A percentile compares a stretch with the other conserved stretches of the same genome.
Conservation (phyloP, 192 early-diverging fungal species). For the Coemansia sp. region DNA sequence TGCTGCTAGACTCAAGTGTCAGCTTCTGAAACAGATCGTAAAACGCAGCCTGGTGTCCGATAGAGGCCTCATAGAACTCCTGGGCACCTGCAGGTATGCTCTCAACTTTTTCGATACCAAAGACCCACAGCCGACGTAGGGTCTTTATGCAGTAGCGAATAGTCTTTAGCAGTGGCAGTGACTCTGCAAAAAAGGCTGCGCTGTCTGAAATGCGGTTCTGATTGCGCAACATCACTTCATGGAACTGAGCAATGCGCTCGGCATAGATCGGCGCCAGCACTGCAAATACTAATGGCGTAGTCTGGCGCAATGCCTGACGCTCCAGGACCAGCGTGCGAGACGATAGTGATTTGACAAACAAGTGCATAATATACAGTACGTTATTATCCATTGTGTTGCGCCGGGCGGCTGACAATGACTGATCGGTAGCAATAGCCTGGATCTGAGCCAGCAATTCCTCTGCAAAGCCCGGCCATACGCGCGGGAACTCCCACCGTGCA, state of each 20-base stretch:
- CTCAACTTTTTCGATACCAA: conserved; percentile 65
- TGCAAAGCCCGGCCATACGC: conserved; percentile 72
- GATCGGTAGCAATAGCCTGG: conserved; percentile 15
- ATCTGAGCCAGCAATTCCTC: conserved; percentile 25
- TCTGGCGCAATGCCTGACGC: conserved; percentile 57
- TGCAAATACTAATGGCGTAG: conserved; percentile 73
- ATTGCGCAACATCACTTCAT: conserved; percentile 30
- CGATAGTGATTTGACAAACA: conserved; percentile 74
- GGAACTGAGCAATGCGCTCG: conserved; percentile 58
- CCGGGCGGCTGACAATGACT: conserved; percentile 16
- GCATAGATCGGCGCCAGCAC: conserved; percentile 68
- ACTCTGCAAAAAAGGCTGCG: conserved; percentile 26
- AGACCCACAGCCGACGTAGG: conserved; percentile 73
- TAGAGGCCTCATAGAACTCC: conserved; percentile 34
- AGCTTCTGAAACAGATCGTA: conserved; percentile 28
- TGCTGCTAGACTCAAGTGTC: conserved; percentile 2
- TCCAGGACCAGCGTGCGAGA: conserved; percentile 65
- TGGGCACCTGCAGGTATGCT: conserved; percentile 10
- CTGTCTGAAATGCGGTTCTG: not conserved
- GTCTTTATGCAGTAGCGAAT: conserved; percentile 70
- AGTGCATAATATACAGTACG: conserved; percentile 69
- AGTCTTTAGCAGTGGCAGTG: conserved; percentile 57
- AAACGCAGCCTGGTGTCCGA: conserved; percentile 38
- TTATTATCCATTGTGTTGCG: conserved; percentile 62
- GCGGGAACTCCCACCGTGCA: conserved; percentile 82